Evolutionary conservation across 2,329 filamentous ascomycete genomes (phyloP).

Genomic region (Scleromitrula shiraiana): DNA sequence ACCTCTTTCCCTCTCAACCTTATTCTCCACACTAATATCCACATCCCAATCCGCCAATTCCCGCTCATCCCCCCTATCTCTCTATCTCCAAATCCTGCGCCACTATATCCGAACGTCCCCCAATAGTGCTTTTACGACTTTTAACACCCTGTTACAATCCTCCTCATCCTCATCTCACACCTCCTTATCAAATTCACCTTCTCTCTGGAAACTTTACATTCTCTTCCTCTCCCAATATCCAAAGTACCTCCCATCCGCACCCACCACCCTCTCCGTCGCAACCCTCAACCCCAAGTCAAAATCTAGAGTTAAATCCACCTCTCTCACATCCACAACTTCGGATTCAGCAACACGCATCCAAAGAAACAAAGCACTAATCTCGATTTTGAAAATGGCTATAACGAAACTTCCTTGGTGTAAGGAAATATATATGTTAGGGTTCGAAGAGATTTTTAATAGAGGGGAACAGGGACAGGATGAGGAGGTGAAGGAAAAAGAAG

Average conservation of each 20-base stretch:
- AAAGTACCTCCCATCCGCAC: slow-evolving; percentile 24
- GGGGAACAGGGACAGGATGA: slow-evolving; percentile 33
- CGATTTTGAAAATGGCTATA: slow-evolving; percentile 48
- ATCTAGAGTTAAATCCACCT: neutral
- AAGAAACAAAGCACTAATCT: slow-evolving; percentile 28
- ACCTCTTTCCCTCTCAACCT: neutral
- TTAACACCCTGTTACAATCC: slow-evolving; percentile 47
- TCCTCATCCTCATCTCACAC: slow-evolving; percentile 35
- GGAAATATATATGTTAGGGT: slow-evolving; percentile 48
- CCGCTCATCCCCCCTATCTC: slow-evolving; percentile 33
- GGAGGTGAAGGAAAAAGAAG: slow-evolving; percentile 16
- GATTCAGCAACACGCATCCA: slow-evolving; percentile 1
- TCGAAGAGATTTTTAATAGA: slow-evolving; percentile 32
- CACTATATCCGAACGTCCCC: slow-evolving; percentile 37
- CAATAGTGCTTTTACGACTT: neutral
- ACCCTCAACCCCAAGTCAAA: slow-evolving; percentile 21
- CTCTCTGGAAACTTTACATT: slow-evolving; percentile 45
- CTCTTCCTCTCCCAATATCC: slow-evolving; percentile 38
- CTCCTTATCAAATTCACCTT: slow-evolving; percentile 31
- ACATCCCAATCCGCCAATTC: slow-evolving; percentile 14
- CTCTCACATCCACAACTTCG: slow-evolving; percentile 28
- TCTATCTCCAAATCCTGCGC: slow-evolving; percentile 47
- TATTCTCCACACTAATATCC: slow-evolving; percentile 23
- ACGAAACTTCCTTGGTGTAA: slow-evolving; percentile 56
- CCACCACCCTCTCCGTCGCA: slow-evolving; percentile 1